These are phyloP conservation scores for Penicillium herquei DNA, from an alignment of 495 filamentous ascomycete genomes.

Conservation along the genomic window DNA sequence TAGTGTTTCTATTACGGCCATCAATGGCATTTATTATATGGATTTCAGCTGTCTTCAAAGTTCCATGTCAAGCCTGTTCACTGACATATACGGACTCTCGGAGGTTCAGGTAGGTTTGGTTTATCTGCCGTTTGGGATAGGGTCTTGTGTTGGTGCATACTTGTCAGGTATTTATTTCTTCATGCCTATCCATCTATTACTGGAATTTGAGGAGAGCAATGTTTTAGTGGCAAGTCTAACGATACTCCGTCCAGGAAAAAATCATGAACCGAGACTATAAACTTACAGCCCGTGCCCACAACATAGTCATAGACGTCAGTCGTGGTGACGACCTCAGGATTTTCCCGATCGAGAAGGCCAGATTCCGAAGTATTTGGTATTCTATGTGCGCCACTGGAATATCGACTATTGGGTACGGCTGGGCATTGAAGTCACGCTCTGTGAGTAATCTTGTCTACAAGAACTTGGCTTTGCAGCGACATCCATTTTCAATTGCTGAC, in stretches of 20 bases:
- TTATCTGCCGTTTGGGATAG: neutral
- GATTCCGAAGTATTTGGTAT: neutral
- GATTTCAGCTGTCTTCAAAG: neutral
- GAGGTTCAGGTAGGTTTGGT: neutral
- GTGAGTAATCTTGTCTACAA: neutral
- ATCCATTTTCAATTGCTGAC: neutral
- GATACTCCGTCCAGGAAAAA: neutral
- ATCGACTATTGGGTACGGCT: neutral
- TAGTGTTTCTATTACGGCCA: conserved; percentile 48
- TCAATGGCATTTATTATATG: conserved; percentile 39
- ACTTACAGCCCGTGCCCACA: no score
- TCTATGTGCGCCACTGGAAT: neutral
- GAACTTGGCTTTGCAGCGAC: no score
- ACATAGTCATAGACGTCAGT: no score
- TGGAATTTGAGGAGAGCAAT: no score
- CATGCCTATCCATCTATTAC: no score
- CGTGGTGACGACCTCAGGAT: neutral
- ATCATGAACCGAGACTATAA: neutral
- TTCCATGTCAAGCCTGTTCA: neutral
- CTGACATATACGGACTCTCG: neutral
- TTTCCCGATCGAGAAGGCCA: neutral
- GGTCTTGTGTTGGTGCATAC: neutral
- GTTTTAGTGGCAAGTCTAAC: no score
- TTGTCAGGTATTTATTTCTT: neutral
- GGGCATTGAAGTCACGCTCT: neutral